Evolutionary conservation across 345 rosid genomes (phyloP).

Genomic region (Citrus sinensis): DVS_A1.0 CM039163.1:8419001-8419500

Average conservation of each 20-base stretch:
- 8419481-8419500: slow-evolving; percentile 6
- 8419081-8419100: slow-evolving; percentile 22
- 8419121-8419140: slow-evolving; percentile 23
- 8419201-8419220: slow-evolving; percentile 19
- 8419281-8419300: slow-evolving; percentile 30
- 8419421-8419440: neutral
- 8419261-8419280: slow-evolving; percentile 27
- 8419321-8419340: slow-evolving; percentile 32
- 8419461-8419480: neutral
- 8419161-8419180: slow-evolving; percentile 30
- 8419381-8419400: too few relatives aligned
- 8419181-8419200: slow-evolving; percentile 30
- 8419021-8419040: slow-evolving; percentile 35
- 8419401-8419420: neutral
- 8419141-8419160: slow-evolving; percentile 20
- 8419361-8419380: slow-evolving; percentile 26
- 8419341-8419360: slow-evolving; percentile 47
- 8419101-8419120: slow-evolving; percentile 14
- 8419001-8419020: slow-evolving; percentile 35
- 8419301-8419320: slow-evolving; percentile 26
- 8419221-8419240: slow-evolving; percentile 25
- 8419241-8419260: slow-evolving; percentile 30
- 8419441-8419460: slow-evolving; percentile 7
- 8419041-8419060: slow-evolving; percentile 41
- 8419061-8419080: slow-evolving; percentile 32